A percentile compares a stretch with the other conserved stretches of the same genome.
Evolutionary conservation across 495 filamentous ascomycete genomes (phyloP).

Genomic region (Neurospora sp.): DNA sequence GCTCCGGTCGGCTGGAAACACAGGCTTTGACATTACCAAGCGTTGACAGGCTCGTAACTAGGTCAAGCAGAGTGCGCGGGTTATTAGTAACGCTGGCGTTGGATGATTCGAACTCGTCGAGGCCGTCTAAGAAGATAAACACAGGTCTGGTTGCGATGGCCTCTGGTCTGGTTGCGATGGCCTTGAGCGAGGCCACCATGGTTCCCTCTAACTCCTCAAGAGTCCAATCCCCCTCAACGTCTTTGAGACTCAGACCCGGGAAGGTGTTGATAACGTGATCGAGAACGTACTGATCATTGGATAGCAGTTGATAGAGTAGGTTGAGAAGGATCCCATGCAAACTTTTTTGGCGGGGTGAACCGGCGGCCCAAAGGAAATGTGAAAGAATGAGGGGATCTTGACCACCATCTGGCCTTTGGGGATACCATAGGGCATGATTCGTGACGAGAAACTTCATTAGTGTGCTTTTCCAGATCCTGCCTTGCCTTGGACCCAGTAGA

Average conservation of each 20-base stretch:
- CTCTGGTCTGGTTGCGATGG: not conserved
- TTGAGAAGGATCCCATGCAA: slow-evolving; percentile 21
- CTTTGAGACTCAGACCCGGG: not conserved
- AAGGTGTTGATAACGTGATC: slow-evolving; percentile 3
- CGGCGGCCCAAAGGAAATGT: slow-evolving; percentile 25
- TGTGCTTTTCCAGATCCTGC: slow-evolving; percentile 36
- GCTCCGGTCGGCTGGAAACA: slow-evolving; percentile 11
- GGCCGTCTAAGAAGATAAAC: slow-evolving; percentile 15
- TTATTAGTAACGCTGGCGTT: not conserved
- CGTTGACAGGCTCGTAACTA: not conserved
- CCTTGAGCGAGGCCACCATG: not conserved
- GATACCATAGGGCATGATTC: slow-evolving; percentile 2
- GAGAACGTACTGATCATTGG: not conserved
- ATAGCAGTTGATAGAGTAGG: slow-evolving; percentile 22
- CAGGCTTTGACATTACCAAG: slow-evolving; percentile 7
- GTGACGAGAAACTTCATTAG: slow-evolving; percentile 28
- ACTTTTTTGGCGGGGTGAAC: slow-evolving; percentile 13
- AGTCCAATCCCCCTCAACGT: slow-evolving; percentile 5
- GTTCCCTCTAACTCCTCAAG: slow-evolving; percentile 5
- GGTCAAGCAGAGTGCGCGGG: not conserved
- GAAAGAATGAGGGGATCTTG: slow-evolving; percentile 9
- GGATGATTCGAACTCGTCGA: slow-evolving; percentile 9
- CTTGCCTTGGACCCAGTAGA: slow-evolving; percentile 35
- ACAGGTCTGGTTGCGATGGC: not conserved
- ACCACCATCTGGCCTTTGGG: not conserved